phyloP scores from a whole-genome alignment of 139 green algal species.

The Auxenochlorella pyrenoidosa region DNA sequence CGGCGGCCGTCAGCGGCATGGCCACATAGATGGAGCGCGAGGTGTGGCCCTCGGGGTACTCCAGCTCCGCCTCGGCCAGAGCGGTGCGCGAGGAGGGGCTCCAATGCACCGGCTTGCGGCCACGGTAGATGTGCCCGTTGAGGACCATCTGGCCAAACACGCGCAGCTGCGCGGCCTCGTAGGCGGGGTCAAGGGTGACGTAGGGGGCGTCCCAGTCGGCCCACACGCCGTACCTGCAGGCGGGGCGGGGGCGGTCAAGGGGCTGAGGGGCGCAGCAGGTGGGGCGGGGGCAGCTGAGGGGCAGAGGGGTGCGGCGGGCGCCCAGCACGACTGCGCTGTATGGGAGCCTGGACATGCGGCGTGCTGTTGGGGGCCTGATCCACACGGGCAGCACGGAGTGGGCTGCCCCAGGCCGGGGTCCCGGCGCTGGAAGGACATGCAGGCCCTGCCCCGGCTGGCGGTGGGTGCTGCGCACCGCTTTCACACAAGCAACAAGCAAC shows the following conservation, averaged over 20 bases:
- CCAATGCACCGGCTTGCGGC: slow-evolving; percentile 98
- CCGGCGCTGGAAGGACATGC: too few relatives aligned
- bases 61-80: slow-evolving; percentile 98
- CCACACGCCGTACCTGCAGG: slow-evolving; percentile 91
- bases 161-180: slow-evolving; percentile 91
- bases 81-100: slow-evolving; percentile 93
- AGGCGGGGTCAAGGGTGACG: slow-evolving; percentile 91
- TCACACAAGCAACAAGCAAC: too few relatives aligned
- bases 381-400: too few relatives aligned
- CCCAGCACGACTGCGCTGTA: too few relatives aligned
- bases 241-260: too few relatives aligned
- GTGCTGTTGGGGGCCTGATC: too few relatives aligned
- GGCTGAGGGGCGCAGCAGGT: not conserved
- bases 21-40: slow-evolving; percentile 92
- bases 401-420: too few relatives aligned
- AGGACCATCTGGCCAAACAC: slow-evolving; percentile 98
- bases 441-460: too few relatives aligned
- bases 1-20: slow-evolving; percentile 71
- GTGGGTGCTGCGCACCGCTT: too few relatives aligned
- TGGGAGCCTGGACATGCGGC: too few relatives aligned
- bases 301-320: too few relatives aligned
- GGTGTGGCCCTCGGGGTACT: slow-evolving; percentile 98
- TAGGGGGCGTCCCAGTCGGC: slow-evolving; percentile 96
- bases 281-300: not conserved
- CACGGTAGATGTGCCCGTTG: slow-evolving; percentile 97